phyloP scores from a whole-genome alignment of 2,329 filamentous ascomycete species.

The Hymenoscyphus fraxineus region DNA sequence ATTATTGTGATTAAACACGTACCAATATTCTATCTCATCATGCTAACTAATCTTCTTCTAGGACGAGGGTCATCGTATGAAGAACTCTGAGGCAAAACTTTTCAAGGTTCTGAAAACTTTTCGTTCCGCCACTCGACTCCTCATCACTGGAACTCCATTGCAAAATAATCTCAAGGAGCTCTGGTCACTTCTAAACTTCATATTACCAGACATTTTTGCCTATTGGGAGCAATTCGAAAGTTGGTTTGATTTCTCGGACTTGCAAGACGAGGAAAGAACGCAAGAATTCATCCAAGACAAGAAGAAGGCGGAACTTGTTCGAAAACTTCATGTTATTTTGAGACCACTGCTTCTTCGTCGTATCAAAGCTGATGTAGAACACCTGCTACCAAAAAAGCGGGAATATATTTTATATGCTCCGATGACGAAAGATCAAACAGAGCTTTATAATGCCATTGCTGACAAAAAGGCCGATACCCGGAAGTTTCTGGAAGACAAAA shows the following conservation, averaged over 20 bases:
- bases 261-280: constrained; percentile 77
- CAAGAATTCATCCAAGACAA: constrained; percentile 77
- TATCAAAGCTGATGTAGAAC: constrained; percentile 90
- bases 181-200: constrained; percentile 91
- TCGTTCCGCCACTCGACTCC: constrained; percentile 79
- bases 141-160: constrained; percentile 91
- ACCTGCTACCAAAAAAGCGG: constrained; percentile 87
- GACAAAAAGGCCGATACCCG: constrained; percentile 59
- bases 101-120: constrained; percentile 88
- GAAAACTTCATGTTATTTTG: constrained; percentile 87
- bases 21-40: background rate
- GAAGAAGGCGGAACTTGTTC: constrained; percentile 71
- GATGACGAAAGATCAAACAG: constrained; percentile 84
- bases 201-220: constrained; percentile 88
- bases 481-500: constrained; percentile 78
- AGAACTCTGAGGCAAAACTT: constrained; percentile 90
- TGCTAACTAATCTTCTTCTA: constrained; percentile 34
- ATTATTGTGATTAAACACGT: constrained; percentile 64
- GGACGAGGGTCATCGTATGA: constrained; percentile 96
- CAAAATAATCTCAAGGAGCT: constrained; percentile 95
- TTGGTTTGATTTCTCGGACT: constrained; percentile 95
- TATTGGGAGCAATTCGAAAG: constrained; percentile 89
- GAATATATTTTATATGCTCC: constrained; percentile 96
- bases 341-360: constrained; percentile 86
- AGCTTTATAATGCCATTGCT: constrained; percentile 69